Conservation (phyloP, 805 yeast genomes). For the Saccharomycopsis selenospora region DNA sequence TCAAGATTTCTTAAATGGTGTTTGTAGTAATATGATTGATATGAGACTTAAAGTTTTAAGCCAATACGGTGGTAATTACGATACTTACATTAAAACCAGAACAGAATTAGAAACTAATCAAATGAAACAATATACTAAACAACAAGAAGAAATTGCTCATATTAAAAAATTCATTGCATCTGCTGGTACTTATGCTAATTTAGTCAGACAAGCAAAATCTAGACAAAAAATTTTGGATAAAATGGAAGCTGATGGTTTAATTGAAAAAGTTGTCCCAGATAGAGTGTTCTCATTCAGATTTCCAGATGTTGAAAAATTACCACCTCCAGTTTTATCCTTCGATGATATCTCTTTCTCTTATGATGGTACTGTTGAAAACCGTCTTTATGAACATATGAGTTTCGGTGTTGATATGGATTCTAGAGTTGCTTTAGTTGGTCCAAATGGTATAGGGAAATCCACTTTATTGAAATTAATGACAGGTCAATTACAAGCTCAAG, state of each 20-base stretch:
- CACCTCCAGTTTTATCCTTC: conserved; percentile 97
- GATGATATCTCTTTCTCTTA: conserved; percentile 92
- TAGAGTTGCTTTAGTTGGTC: conserved; percentile 95
- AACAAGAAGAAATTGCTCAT: conserved; percentile 97
- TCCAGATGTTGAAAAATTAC: conserved; percentile 72
- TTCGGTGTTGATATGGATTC: conserved; percentile 99
- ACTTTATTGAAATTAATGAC: conserved; percentile 95
- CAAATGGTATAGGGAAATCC: conserved; percentile 98
- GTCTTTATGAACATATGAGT: conserved; percentile 82
- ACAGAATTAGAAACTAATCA: conserved; percentile 91
- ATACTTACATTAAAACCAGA: conserved; percentile 92
- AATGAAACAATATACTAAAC: conserved; percentile 94
- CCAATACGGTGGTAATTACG: conserved; percentile 97
- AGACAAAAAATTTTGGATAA: conserved; percentile 98
- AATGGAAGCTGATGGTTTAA: conserved; percentile 99
- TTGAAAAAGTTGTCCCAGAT: conserved; percentile 87
- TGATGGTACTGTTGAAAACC: conserved; percentile 74
- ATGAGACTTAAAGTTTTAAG: conserved; percentile 77
- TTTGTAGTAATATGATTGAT: conserved; percentile 95
- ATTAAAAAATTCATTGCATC: conserved; percentile 98
- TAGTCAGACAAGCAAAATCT: conserved; percentile 97
- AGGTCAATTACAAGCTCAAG: conserved; percentile 82
- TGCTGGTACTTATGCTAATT: conserved; percentile 99
- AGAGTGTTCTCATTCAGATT: conserved; percentile 90
- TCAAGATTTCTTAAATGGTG: conserved; percentile 98